Percentiles rank a stretch among this genome's conserved stretches.
Conservation (phyloP, 1,284 basidiomycete species). For the Vanrija sp. region DNA sequence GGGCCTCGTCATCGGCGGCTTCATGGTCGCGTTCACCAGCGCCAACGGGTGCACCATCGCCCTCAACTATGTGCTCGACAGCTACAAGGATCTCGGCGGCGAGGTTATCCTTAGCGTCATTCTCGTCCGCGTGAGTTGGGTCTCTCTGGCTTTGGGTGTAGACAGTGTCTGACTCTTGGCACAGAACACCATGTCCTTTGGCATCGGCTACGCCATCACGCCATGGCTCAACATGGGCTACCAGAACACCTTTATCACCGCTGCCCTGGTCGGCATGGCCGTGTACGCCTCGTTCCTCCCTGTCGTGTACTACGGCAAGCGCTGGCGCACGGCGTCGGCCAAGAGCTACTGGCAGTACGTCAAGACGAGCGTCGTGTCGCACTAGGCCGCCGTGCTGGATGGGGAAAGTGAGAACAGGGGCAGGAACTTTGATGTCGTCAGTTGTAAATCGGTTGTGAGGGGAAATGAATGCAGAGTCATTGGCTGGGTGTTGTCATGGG, state of each 20-base stretch:
- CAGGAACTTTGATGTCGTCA: too few species aligned
- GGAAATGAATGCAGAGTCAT: too few species aligned
- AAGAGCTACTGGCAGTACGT: slow-evolving; percentile 21
- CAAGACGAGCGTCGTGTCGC: slow-evolving; percentile 10
- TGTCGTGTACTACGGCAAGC: slow-evolving; percentile 18
- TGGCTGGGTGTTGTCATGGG: too few species aligned
- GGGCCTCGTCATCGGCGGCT: slow-evolving; percentile 22
- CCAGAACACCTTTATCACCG: slow-evolving; percentile 21
- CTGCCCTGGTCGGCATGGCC: slow-evolving; percentile 16
- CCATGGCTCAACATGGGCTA: slow-evolving; percentile 21
- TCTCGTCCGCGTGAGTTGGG: slow-evolving; percentile 15
- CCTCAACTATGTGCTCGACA: slow-evolving; percentile 31
- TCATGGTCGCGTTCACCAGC: slow-evolving; percentile 18
- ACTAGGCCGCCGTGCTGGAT: too few species aligned
- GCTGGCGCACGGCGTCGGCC: slow-evolving; percentile 9
- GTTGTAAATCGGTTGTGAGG: too few species aligned
- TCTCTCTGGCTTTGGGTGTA: too few species aligned
- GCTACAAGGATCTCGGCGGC: slow-evolving; percentile 26
- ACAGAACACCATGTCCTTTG: slow-evolving; percentile 14
- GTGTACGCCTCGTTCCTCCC: slow-evolving; percentile 18
- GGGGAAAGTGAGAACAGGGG: too few species aligned
- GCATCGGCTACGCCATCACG: slow-evolving; percentile 22
- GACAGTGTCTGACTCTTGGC: too few species aligned
- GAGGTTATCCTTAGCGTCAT: slow-evolving; percentile 27
- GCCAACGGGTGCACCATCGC: slow-evolving; percentile 22